Evolutionary conservation across 495 filamentous ascomycete species (phyloP).

Genomic region (Parathielavia appendiculata): DNA sequence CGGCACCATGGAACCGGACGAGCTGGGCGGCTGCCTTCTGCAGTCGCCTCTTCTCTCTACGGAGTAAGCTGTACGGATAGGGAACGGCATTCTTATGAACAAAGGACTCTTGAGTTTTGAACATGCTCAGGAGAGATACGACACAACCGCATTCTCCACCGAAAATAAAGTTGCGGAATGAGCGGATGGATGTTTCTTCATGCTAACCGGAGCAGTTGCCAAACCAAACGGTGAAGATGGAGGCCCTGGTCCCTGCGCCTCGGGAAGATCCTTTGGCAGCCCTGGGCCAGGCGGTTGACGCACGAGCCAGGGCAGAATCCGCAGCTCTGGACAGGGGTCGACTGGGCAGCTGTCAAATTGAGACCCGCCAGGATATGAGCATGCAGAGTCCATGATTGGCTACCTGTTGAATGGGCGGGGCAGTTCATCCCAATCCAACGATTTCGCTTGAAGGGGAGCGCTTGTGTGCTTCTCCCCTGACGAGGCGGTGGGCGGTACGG

Average conservation of each 20-base stretch:
- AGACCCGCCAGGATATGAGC: conserved; percentile 12
- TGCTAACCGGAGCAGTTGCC: neutral
- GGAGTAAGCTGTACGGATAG: no score
- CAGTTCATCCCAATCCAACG: conserved; percentile 27
- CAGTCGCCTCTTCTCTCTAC: no score
- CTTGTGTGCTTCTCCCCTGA: conserved; percentile 26
- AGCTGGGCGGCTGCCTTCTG: no score
- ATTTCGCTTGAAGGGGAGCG: conserved; percentile 14
- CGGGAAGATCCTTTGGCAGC: conserved; percentile 4
- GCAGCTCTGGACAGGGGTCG: conserved; percentile 1
- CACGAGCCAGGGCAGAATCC: conserved; percentile 14
- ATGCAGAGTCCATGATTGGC: conserved; percentile 10
- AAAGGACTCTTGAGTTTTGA: no score
- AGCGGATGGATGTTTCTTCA: conserved; percentile 3
- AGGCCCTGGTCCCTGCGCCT: neutral
- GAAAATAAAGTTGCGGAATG: neutral
- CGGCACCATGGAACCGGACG: no score
- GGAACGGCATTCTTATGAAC: no score
- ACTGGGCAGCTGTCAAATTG: conserved; percentile 23
- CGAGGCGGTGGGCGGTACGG: conserved; percentile 7
- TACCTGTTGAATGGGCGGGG: conserved; percentile 1
- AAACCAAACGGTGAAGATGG: neutral
- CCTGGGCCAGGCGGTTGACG: neutral
- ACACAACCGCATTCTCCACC: neutral
- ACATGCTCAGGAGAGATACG: neutral